Conservation (phyloP, 805 yeast genomes). For the Cyberlindnera sargentensis region DNA sequence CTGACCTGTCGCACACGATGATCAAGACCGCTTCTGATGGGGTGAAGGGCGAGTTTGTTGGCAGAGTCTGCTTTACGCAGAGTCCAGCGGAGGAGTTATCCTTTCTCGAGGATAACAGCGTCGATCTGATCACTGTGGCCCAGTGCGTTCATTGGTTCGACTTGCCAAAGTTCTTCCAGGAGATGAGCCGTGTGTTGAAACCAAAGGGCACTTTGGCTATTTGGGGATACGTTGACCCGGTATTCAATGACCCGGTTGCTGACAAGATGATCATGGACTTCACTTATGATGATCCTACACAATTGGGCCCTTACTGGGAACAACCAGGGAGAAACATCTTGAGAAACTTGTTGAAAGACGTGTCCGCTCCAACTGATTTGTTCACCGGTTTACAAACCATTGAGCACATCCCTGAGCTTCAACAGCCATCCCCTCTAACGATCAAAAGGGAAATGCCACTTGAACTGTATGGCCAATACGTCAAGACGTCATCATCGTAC, state of each 20-base stretch:
- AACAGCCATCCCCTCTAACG: slow-evolving; percentile 18
- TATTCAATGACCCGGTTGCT: slow-evolving; percentile 47
- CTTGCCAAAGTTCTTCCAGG: slow-evolving; percentile 43
- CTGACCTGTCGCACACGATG: slow-evolving; percentile 58
- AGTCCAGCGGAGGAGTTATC: slow-evolving; percentile 21
- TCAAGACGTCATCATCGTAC: slow-evolving; percentile 66
- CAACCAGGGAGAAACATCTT: slow-evolving; percentile 68
- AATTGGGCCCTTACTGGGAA: slow-evolving; percentile 73
- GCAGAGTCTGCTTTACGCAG: slow-evolving; percentile 12
- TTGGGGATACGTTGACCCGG: slow-evolving; percentile 78
- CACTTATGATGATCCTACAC: slow-evolving; percentile 40
- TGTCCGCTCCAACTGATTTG: slow-evolving; percentile 34
- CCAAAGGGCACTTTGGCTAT: slow-evolving; percentile 63
- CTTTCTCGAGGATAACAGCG: slow-evolving; percentile 30
- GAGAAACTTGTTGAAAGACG: slow-evolving; percentile 34
- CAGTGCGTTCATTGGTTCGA: slow-evolving; percentile 87
- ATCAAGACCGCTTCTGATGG: slow-evolving; percentile 35
- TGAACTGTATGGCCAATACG: slow-evolving; percentile 41
- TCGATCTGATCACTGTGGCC: slow-evolving; percentile 70
- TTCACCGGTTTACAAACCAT: slow-evolving; percentile 35
- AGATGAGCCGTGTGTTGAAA: slow-evolving; percentile 42
- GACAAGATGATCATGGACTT: slow-evolving; percentile 47
- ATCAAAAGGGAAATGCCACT: slow-evolving; percentile 36
- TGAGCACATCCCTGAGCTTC: slow-evolving; percentile 10
- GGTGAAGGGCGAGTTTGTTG: slow-evolving; percentile 7